These are phyloP conservation scores for Afroboletus lepidellus DNA, from an alignment of 1,284 basidiomycete species.

Conservation along the genomic window DNA sequence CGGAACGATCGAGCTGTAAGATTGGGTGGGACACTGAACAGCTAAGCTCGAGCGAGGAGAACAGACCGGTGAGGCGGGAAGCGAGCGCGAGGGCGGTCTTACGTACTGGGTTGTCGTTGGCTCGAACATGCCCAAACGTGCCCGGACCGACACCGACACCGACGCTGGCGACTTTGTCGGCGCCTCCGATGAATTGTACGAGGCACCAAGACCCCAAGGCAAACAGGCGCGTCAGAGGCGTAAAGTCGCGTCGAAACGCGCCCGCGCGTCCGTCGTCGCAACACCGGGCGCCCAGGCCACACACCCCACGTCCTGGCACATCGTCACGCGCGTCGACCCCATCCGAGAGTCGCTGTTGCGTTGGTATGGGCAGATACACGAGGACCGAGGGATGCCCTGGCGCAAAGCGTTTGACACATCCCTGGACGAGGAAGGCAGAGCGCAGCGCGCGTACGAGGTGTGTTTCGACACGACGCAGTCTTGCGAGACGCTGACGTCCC, in stretches of 20 bases:
- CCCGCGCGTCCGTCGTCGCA: not conserved
- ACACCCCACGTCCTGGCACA: slow-evolving; percentile 37
- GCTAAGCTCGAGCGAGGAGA: too few species aligned
- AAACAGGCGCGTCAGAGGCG: slow-evolving; percentile 21
- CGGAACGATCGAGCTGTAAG: too few species aligned
- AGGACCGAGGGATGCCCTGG: slow-evolving; percentile 82
- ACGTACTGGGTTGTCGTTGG: too few species aligned
- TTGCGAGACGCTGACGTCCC: not conserved
- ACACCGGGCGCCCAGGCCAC: not conserved
- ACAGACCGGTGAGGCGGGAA: too few species aligned
- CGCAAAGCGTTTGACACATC: slow-evolving; percentile 63
- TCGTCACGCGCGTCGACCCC: slow-evolving; percentile 33
- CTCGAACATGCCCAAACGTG: slow-evolving; percentile 27
- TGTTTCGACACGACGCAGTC: not conserved
- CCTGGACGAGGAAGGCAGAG: slow-evolving; percentile 49
- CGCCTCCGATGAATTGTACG: slow-evolving; percentile 24
- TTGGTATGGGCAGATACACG: slow-evolving; percentile 70
- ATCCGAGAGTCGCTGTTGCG: slow-evolving; percentile 49
- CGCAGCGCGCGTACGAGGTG: slow-evolving; percentile 81
- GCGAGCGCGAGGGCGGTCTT: too few species aligned
- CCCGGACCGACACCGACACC: slow-evolving; percentile 7
- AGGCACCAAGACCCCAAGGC: slow-evolving; percentile 7
- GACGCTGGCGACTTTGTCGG: slow-evolving; percentile 12
- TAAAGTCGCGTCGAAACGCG: slow-evolving; percentile 15
- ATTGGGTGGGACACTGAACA: too few species aligned